phyloP scores from a whole-genome alignment of 192 early-diverging fungal species.

The Entomortierella parvispora region DNA sequence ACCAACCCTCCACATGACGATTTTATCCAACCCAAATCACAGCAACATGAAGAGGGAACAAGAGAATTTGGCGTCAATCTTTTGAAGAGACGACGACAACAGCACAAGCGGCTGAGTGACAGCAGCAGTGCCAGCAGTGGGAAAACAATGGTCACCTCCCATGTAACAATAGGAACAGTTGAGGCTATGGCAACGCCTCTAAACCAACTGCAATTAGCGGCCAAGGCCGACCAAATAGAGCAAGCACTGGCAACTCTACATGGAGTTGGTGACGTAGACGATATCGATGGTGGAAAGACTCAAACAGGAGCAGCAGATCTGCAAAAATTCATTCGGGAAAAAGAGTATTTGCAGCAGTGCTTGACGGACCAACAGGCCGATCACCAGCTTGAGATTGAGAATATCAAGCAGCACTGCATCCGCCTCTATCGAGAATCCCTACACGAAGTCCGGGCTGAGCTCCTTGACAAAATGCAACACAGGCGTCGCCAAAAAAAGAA shows the following conservation, averaged over 20 bases:
- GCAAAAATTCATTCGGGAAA: background rate
- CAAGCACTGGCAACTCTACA: too few relatives aligned
- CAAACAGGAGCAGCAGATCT: too few relatives aligned
- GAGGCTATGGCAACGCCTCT: background rate
- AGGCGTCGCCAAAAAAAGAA: background rate
- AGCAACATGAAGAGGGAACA: background rate
- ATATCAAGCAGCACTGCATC: constrained; percentile 22
- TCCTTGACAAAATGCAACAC: constrained; percentile 9
- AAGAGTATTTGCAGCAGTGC: background rate
- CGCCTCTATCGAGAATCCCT: constrained; percentile 18
- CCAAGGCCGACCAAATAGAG: background rate
- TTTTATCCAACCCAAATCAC: background rate
- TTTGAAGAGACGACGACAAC: background rate
- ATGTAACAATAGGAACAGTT: background rate
- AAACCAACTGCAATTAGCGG: background rate
- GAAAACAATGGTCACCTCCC: constrained; percentile 4
- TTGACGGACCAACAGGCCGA: constrained; percentile 2
- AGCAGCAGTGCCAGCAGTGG: constrained; percentile 17
- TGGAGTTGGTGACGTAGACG: too few relatives aligned
- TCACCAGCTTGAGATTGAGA: constrained; percentile 19
- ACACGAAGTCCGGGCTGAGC: constrained; percentile 14
- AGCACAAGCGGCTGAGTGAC: constrained; percentile 2
- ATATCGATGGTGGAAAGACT: too few relatives aligned
- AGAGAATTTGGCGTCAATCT: background rate
- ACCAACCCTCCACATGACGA: too few relatives aligned